These are phyloP conservation scores for Aethionema arabicum DNA, from an alignment of 345 rosid genomes.

Conservation along the genomic window DNA sequence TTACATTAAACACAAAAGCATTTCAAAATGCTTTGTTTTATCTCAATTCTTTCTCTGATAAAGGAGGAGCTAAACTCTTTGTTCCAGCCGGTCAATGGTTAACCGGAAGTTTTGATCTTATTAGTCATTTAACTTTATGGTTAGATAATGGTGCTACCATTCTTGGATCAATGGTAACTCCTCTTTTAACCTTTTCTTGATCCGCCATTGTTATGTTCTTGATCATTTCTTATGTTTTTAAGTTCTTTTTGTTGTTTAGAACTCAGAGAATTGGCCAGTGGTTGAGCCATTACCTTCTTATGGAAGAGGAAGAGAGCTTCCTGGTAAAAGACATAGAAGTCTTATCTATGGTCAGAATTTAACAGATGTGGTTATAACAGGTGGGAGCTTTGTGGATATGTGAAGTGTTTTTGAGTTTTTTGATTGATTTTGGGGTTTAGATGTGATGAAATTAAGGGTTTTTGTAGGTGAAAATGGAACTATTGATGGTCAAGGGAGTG, in stretches of 20 bases:
- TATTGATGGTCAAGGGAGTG: slow-evolving; percentile 89
- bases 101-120: slow-evolving; percentile 96
- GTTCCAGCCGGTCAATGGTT: slow-evolving; percentile 96
- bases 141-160: slow-evolving; percentile 84
- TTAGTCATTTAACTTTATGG: slow-evolving; percentile 93
- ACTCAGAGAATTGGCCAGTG: slow-evolving; percentile 83
- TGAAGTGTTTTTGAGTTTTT: too few relatives aligned
- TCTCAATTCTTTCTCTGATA: slow-evolving; percentile 91
- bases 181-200: slow-evolving; percentile 9
- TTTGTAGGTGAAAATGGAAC: slow-evolving; percentile 86
- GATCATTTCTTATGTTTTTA: not conserved
- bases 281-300: slow-evolving; percentile 95
- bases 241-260: slow-evolving; percentile 34
- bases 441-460: not conserved
- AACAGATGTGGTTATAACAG: slow-evolving; percentile 92
- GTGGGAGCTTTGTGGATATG: slow-evolving; percentile 51
- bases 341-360: slow-evolving; percentile 86
- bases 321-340: slow-evolving; percentile 85
- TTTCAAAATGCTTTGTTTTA: slow-evolving; percentile 98
- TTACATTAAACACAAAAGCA: slow-evolving; percentile 92
- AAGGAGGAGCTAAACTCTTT: slow-evolving; percentile 97
- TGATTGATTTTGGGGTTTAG: too few relatives aligned
- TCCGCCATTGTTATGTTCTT: slow-evolving; percentile 4
- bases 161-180: slow-evolving; percentile 83
- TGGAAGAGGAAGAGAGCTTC: slow-evolving; percentile 93